phyloP scores from a whole-genome alignment of 306 rosid species.

The Lotus japonicus region DNA sequence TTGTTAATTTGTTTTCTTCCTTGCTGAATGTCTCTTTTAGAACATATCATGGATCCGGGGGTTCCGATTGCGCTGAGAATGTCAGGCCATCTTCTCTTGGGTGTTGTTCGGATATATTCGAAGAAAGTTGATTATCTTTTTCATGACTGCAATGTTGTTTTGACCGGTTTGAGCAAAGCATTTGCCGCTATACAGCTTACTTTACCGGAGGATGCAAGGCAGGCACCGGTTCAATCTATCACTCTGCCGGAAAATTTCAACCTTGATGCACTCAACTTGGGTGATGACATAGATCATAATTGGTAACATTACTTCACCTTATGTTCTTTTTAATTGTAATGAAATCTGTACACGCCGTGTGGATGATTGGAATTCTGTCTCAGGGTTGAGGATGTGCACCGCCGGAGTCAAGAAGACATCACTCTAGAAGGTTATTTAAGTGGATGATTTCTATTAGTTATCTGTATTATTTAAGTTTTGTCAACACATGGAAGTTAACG shows the following conservation, averaged over 20 bases:
- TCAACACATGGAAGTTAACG: neutral
- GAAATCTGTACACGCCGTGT: neutral
- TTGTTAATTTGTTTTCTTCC: neutral
- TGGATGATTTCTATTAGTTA: neutral
- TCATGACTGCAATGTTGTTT: constrained; percentile 49
- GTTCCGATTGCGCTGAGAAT: constrained; percentile 83
- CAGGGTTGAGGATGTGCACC: constrained; percentile 53
- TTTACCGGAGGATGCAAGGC: constrained; percentile 60
- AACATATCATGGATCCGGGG: constrained; percentile 78
- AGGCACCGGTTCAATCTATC: constrained; percentile 60
- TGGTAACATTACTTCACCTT: constrained; percentile 32
- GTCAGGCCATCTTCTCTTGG: constrained; percentile 79
- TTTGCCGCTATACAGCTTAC: constrained; percentile 41
- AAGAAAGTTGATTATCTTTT: constrained; percentile 72
- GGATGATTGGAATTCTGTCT: constrained; percentile 5
- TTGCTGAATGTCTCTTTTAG: constrained; percentile 28
- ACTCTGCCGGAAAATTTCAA: constrained; percentile 63
- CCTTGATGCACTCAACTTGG: constrained; percentile 58
- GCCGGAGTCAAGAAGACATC: constrained; percentile 56
- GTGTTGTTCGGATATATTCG: constrained; percentile 83
- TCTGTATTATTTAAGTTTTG: neutral
- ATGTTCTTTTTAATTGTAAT: neutral
- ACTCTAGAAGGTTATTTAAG: constrained; percentile 49
- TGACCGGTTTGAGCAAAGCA: constrained; percentile 41
- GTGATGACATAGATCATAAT: constrained; percentile 4